Base-by-base conservation (phyloP, 2,329 filamentous ascomycete species). In the Epichloe uncinata region DNA sequence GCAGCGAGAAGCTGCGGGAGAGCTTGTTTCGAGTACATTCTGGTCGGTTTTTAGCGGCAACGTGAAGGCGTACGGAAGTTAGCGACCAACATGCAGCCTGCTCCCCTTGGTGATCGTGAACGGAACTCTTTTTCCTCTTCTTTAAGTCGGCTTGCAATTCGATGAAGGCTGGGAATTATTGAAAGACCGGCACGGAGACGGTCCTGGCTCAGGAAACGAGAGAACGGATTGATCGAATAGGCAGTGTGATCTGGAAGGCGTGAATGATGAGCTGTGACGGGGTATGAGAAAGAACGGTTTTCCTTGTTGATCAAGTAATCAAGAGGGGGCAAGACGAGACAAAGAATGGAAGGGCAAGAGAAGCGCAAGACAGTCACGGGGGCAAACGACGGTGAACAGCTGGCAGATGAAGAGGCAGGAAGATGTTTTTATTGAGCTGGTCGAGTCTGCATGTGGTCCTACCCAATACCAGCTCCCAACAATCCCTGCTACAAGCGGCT, bases 1-100 rank as follows among this genome's bases (percentile, higher is more conserved):
- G 71, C 73, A 56, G 75, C 62, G 54, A 77, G 58, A 50, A 79
- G 61, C 52, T 78, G 60, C 58, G 71, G 66, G 35, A 76, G 52
- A 46, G 73, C 56, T 51, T 68, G 69, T 49, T 63, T 65, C 30
- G 70, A 63, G 59, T 72, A 72, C 77, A 80, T 79, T 50, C 38
- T 44, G 43, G 5, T 37, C 18, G 22, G 30, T 9, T 15, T 37
- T 13, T 6, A 20, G 12, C 22, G 3, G 26, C 15, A 33, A 30
- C 26, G 26, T 15, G 5, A 18, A 15, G 22, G 12, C 36, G n/a
- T 33, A 13, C 5, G 20, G 30, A 42, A 9, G 3, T 30, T 30
- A 30, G 26, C 36, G 16, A 45, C n/a, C n/a, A 22, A 34, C 20
- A 12, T 15, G 47, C 38, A 6, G 47, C 3, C 40, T 48, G 40